These are phyloP conservation scores for Zygoascus flipseniorum DNA, from an alignment of 805 yeast genomes.

Conservation along the genomic window DNA sequence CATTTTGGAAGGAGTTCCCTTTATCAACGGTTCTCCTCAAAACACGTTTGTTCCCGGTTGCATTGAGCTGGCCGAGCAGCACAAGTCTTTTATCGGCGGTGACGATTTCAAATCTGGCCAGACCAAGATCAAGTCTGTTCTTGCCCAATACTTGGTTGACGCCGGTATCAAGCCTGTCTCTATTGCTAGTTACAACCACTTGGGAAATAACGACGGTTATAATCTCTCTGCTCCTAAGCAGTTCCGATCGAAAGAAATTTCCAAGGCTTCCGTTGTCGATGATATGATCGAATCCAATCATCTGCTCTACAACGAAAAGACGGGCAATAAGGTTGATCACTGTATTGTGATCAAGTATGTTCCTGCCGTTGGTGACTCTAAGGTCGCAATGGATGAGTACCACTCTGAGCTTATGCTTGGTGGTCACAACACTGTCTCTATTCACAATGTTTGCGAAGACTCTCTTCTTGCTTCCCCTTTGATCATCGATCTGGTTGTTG, in stretches of 20 bases:
- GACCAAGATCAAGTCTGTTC: slow-evolving; percentile 90
- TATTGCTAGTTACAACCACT: slow-evolving; percentile 91
- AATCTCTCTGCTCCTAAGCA: slow-evolving; percentile 87
- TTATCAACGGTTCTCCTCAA: slow-evolving; percentile 95
- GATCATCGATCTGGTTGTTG: slow-evolving; percentile 82
- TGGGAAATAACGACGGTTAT: slow-evolving; percentile 94
- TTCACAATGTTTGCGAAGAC: slow-evolving; percentile 95
- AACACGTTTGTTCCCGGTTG: slow-evolving; percentile 96
- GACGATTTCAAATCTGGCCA: slow-evolving; percentile 97
- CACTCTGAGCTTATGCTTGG: slow-evolving; percentile 96
- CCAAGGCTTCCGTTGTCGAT: slow-evolving; percentile 87
- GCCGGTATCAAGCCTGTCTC: slow-evolving; percentile 95
- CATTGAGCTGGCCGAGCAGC: slow-evolving; percentile 74
- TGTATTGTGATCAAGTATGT: slow-evolving; percentile 91
- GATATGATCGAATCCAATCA: slow-evolving; percentile 86
- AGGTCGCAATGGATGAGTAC: slow-evolving; percentile 98
- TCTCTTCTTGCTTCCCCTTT: slow-evolving; percentile 90
- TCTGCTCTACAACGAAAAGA: slow-evolving; percentile 71
- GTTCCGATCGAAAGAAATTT: slow-evolving; percentile 91
- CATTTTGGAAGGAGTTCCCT: slow-evolving; percentile 79
- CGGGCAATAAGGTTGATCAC: slow-evolving; percentile 77
- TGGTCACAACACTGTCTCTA: slow-evolving; percentile 89
- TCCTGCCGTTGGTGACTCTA: slow-evolving; percentile 91
- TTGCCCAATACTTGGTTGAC: slow-evolving; percentile 92
- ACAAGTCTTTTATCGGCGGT: slow-evolving; percentile 80